These are phyloP conservation scores for Phaeosphaeriaceae sp. DNA, from an alignment of 2,329 filamentous ascomycete species.

Conservation along the genomic window DNA sequence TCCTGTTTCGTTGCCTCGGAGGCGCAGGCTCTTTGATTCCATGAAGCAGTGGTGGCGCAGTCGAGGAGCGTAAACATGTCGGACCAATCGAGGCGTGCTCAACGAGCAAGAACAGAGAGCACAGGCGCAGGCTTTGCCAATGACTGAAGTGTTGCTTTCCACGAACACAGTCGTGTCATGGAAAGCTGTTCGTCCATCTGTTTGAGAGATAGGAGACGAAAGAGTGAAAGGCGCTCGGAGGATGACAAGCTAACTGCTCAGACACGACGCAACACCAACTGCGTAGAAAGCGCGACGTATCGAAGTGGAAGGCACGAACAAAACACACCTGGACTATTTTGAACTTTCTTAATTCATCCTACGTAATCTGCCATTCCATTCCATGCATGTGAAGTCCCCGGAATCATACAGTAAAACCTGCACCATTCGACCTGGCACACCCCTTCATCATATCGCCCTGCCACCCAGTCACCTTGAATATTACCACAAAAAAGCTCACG, in stretches of 20 bases:
- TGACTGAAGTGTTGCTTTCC: no score
- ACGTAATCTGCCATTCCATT: slow-evolving; percentile 20
- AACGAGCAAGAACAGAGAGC: no score
- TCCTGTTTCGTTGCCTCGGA: neutral
- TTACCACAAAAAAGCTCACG: slow-evolving; percentile 8
- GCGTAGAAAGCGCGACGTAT: neutral
- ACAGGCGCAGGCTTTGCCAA: no score
- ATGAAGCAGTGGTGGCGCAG: no score
- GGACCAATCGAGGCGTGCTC: no score
- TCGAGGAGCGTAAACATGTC: no score
- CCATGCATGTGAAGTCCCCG: slow-evolving; percentile 11
- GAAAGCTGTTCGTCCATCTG: no score
- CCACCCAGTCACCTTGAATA: neutral
- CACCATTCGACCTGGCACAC: slow-evolving; percentile 1
- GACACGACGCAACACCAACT: neutral
- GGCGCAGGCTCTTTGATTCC: neutral
- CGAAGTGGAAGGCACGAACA: neutral
- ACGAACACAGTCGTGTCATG: no score
- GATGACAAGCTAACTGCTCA: no score
- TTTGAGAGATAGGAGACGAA: no score
- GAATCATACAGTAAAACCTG: slow-evolving; percentile 20
- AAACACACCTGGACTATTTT: neutral
- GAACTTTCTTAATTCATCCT: slow-evolving; percentile 30
- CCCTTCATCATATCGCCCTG: slow-evolving; percentile 4
- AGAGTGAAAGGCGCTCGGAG: no score